A percentile compares a stretch with the other conserved stretches of the same genome.
These are phyloP conservation scores for Cytospora mali DNA, from an alignment of 2,329 filamentous ascomycete genomes.

Conservation along the genomic window DNA sequence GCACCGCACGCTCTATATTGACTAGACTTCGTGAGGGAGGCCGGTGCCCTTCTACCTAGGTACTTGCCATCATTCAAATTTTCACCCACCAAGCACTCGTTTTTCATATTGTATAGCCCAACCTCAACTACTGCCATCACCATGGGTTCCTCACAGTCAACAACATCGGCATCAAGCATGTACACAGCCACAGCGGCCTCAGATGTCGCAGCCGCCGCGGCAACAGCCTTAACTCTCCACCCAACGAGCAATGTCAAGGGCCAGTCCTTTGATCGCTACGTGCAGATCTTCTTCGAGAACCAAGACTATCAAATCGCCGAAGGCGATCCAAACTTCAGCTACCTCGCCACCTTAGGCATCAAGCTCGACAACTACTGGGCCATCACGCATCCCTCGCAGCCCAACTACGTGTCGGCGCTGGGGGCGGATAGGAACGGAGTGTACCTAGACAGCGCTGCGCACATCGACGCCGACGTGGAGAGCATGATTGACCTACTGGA, in stretches of 20 bases:
- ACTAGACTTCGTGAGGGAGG: too few species aligned
- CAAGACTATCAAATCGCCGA: constrained; percentile 53
- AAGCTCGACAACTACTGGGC: constrained; percentile 56
- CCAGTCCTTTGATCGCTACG: constrained; percentile 59
- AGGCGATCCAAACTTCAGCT: constrained; percentile 50
- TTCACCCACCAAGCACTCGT: neutral
- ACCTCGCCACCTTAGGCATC: constrained; percentile 57
- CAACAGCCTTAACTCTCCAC: constrained; percentile 47
- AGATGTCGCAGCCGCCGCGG: constrained; percentile 43
- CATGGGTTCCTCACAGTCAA: constrained; percentile 26
- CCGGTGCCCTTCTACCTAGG: too few species aligned
- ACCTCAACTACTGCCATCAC: neutral
- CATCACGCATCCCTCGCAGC: constrained; percentile 61
- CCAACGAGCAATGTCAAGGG: constrained; percentile 52
- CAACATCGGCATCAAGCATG: constrained; percentile 22
- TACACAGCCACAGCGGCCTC: constrained; percentile 36
- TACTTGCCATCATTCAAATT: neutral
- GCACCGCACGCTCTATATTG: too few species aligned
- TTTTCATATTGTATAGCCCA: neutral
- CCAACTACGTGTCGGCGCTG: constrained; percentile 63
- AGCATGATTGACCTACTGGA: constrained; percentile 55
- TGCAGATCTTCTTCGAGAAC: constrained; percentile 65
- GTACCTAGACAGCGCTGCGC: constrained; percentile 53
- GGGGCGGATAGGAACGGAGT: constrained; percentile 61
- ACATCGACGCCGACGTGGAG: constrained; percentile 45